Evolutionary conservation across 768 basidiomycete species (phyloP), one percentile per base, ranked within the genome.

Genomic region (Rhizopogon roseolus): DNA sequence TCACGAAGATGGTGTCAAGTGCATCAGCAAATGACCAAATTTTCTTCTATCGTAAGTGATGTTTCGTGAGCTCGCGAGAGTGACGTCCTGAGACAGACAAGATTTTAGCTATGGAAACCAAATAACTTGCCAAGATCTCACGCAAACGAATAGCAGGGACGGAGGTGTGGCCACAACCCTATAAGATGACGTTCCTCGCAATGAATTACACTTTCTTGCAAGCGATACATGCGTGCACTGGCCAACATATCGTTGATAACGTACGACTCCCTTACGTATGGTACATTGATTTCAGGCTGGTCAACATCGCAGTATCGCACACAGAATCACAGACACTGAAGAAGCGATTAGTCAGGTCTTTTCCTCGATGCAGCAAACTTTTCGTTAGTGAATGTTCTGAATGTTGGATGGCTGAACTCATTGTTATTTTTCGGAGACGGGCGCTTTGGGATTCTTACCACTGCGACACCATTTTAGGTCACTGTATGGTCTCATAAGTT

Each of bases 51-150:
- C 84, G 82, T 84, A 52, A 53, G 76, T 17, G 4, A 14, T 11
- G 1, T 63, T 19, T 40, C 1, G 32, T 27, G 5, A 13, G 1
- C 19, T 6, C 6, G 2, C 5, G 16, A 6, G 27, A 9, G 19
- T 19, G 9, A 44, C n/a, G 11, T 27, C n/a, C n/a, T 4, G 11
- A n/a, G n/a, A n/a, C n/a, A 13, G 17, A 5, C 32, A 54, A 78
- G 77, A 78, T 58, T 75, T 80, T 0, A 81, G 82, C 0, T 81
- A 84, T 57, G 75, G 75, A 0, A 57, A 60, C 11, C 82, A 84
- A 56, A 64, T 74, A 6, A 56, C 70, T 2, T 78, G 76, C 25
- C 54, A 64, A 16, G 68, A 80, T 54, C 65, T 69, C 8, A 75
- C 66, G 1, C 81, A 83, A 56, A 69, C 74, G 17, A 81, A 84